These are phyloP conservation scores for Beta corolliflora DNA, from an alignment of 179 eudicot genomes.

Conservation along the genomic window DNA sequence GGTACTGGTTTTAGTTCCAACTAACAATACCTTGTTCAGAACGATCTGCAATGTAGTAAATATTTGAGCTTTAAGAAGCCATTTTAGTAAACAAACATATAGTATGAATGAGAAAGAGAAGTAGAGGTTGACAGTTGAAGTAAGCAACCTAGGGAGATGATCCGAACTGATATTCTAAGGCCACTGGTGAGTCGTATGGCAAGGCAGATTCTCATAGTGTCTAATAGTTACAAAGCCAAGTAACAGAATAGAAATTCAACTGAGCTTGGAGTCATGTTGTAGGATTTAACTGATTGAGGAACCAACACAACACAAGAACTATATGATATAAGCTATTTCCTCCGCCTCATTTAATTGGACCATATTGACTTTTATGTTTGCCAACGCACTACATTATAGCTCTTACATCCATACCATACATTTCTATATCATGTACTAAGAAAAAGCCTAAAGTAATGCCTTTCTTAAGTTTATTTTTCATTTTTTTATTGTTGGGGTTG, in stretches of 20 bases:
- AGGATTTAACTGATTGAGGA: neutral
- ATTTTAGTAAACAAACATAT: neutral
- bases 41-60: constrained; percentile 50
- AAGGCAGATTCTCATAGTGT: neutral
- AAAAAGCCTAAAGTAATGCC: neutral
- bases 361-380: too few species aligned
- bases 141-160: neutral
- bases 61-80: neutral
- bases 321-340: neutral
- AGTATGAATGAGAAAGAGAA: neutral
- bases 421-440: neutral
- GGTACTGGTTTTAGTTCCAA: constrained; percentile 73
- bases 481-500: neutral
- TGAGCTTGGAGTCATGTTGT: neutral
- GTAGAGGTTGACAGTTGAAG: neutral
- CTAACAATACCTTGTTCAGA: constrained; percentile 86
- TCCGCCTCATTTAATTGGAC: too few species aligned
- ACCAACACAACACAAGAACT: neutral
- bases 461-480: neutral
- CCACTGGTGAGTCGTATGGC: neutral
- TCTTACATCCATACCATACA: neutral
- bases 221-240: neutral
- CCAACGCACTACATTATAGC: too few species aligned
- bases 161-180: too few species aligned
- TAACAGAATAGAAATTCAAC: neutral